Evolutionary conservation across 768 basidiomycete genomes (phyloP).

Genomic region (Piloderma croceum): DNA sequence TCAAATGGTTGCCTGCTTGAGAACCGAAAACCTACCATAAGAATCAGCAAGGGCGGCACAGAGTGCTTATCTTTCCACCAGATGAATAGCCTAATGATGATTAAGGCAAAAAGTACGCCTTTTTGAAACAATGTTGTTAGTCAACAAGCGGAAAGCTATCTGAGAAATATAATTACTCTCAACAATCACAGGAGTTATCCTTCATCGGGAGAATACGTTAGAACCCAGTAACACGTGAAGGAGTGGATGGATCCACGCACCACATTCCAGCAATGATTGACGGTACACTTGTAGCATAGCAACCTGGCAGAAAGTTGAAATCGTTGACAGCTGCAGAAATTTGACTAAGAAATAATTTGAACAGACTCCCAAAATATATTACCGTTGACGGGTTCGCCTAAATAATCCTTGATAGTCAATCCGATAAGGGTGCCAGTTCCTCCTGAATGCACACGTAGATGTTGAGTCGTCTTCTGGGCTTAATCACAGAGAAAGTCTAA

Average conservation of each 20-base stretch:
- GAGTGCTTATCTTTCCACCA: slow-evolving; percentile 1
- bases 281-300: slow-evolving; percentile 10
- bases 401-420: slow-evolving; percentile 7
- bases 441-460: neutral
- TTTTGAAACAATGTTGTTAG: too few relatives aligned
- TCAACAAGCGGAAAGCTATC: too few relatives aligned
- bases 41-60: slow-evolving; percentile 5
- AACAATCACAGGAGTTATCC: slow-evolving; percentile 7
- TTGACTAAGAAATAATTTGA: too few relatives aligned
- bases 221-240: neutral
- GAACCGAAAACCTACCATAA: slow-evolving; percentile 4
- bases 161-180: too few relatives aligned
- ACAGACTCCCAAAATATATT: too few relatives aligned
- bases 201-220: too few relatives aligned
- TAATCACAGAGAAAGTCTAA: neutral
- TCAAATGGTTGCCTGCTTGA: neutral
- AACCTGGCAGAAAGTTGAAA: slow-evolving; percentile 6
- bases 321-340: slow-evolving; percentile 2
- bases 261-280: slow-evolving; percentile 7
- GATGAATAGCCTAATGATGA: slow-evolving; percentile 3
- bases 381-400: slow-evolving; percentile 8
- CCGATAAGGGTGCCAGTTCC: slow-evolving; percentile 5
- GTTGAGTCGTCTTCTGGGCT: neutral
- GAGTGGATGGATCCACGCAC: neutral
- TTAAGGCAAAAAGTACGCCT: slow-evolving; percentile 7